phyloP scores from a whole-genome alignment of 805 yeast genomes.

The Starmera amethionina region DNA sequence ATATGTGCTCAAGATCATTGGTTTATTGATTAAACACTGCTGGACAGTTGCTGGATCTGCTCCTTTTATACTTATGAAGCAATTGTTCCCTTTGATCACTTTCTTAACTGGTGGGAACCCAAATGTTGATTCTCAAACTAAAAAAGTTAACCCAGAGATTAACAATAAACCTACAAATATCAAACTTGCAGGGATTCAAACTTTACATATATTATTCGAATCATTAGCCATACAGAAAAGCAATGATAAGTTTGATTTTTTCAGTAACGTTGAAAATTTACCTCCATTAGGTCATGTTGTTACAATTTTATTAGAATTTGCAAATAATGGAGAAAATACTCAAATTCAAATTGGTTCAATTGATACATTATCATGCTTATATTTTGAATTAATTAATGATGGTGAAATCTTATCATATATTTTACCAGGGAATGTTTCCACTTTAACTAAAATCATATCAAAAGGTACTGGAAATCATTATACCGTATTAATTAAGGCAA shows the following conservation, averaged over 20 bases:
- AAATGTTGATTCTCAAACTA: conserved; percentile 10
- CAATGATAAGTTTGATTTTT: conserved; percentile 14
- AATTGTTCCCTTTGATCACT: conserved; percentile 36
- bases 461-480: conserved; percentile 27
- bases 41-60: conserved; percentile 34
- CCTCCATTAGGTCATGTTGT: conserved; percentile 41
- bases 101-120: conserved; percentile 39
- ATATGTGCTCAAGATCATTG: conserved; percentile 32
- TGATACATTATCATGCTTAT: conserved; percentile 24
- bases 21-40: conserved; percentile 32
- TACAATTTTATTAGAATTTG: conserved; percentile 29
- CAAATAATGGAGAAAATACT: conserved; percentile 17
- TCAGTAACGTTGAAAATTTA: conserved; percentile 23
- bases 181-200: conserved; percentile 24
- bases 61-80: conserved; percentile 28
- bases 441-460: conserved; percentile 26
- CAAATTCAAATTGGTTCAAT: conserved; percentile 25
- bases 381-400: conserved; percentile 25
- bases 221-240: conserved; percentile 19
- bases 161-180: conserved; percentile 25
- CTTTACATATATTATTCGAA: conserved; percentile 20
- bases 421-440: conserved; percentile 42
- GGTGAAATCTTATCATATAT: conserved; percentile 41
- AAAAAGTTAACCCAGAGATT: conserved; percentile 14
- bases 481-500: conserved; percentile 21